Conservation (phyloP, 495 filamentous ascomycete genomes). For the Penicillium macrosclerotiorum region DNA sequence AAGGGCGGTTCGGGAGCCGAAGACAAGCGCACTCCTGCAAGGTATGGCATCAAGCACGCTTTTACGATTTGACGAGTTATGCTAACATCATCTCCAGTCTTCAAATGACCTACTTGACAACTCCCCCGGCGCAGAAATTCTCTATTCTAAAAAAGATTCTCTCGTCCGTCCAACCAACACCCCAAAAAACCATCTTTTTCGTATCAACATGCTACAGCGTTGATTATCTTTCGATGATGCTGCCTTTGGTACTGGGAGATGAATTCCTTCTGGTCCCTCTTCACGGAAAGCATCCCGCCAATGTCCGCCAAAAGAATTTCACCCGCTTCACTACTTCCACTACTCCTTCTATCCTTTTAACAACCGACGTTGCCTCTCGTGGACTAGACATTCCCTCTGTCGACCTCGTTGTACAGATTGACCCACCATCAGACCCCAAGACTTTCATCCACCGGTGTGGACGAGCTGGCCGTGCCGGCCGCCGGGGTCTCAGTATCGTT, state of each 20-base stretch:
- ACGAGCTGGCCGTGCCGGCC: slow-evolving; percentile 85
- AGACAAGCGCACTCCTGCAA: slow-evolving; percentile 85
- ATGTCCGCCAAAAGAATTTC: slow-evolving; percentile 79
- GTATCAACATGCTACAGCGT: slow-evolving; percentile 94
- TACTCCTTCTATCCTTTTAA: slow-evolving; percentile 75
- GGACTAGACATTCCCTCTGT: slow-evolving; percentile 94
- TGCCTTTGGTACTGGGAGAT: slow-evolving; percentile 61
- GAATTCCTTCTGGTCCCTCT: slow-evolving; percentile 70
- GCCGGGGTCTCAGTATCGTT: slow-evolving; percentile 78
- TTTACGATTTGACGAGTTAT: background rate
- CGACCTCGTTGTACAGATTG: slow-evolving; percentile 89
- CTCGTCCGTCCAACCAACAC: slow-evolving; percentile 61
- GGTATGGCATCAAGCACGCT: slow-evolving; percentile 23
- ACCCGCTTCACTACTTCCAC: slow-evolving; percentile 66
- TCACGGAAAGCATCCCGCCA: slow-evolving; percentile 84
- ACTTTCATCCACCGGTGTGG: slow-evolving; percentile 94
- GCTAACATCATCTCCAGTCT: slow-evolving; percentile 43
- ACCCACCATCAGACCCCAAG: slow-evolving; percentile 89
- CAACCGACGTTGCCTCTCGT: slow-evolving; percentile 79
- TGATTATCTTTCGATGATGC: slow-evolving; percentile 80
- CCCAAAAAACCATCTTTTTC: slow-evolving; percentile 86
- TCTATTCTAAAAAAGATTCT: slow-evolving; percentile 71
- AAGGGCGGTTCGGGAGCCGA: slow-evolving; percentile 70
- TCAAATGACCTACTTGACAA: slow-evolving; percentile 84
- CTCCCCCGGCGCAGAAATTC: slow-evolving; percentile 72